phyloP scores from a whole-genome alignment of 1,284 basidiomycete genomes.

The Pseudozyma flocculosa region DNA sequence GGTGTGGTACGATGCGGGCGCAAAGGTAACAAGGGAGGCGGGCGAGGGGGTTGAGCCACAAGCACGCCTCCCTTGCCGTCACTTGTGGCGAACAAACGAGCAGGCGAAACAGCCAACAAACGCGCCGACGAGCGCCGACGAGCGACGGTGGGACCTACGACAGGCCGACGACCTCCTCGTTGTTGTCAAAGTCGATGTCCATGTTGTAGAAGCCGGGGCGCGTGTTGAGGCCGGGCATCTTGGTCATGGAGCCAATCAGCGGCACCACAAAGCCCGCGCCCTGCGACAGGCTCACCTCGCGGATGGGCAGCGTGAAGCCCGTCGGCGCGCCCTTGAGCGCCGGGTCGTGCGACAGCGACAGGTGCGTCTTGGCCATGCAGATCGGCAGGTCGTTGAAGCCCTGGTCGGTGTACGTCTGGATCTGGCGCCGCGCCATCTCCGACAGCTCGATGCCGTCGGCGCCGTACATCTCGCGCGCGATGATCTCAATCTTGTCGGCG shows the following conservation, averaged over 20 bases:
- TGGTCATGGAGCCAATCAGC: constrained; percentile 69
- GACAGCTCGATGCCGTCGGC: constrained; percentile 63
- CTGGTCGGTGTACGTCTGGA: constrained; percentile 88
- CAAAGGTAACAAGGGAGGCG: too few relatives aligned
- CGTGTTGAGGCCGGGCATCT: constrained; percentile 94
- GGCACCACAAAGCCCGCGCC: constrained; percentile 97
- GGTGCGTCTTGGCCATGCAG: constrained; percentile 96
- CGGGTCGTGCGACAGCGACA: constrained; percentile 51
- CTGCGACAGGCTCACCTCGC: constrained; percentile 81
- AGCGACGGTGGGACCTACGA: constrained; percentile 26
- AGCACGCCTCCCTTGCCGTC: too few relatives aligned
- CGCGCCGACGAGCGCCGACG: too few relatives aligned
- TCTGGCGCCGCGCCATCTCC: constrained; percentile 71
- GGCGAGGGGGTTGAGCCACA: too few relatives aligned
- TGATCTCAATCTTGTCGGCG: constrained; percentile 53
- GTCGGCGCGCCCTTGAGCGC: constrained; percentile 46
- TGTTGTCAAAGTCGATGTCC: constrained; percentile 52
- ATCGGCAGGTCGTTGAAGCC: constrained; percentile 71
- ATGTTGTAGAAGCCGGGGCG: constrained; percentile 69
- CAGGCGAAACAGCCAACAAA: neutral
- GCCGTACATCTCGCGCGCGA: constrained; percentile 56
- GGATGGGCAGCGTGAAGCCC: constrained; percentile 85
- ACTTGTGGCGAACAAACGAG: neutral
- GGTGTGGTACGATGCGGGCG: too few relatives aligned
- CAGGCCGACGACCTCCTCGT: constrained; percentile 59